These are phyloP conservation scores for Penicillium samsonianum DNA, from an alignment of 495 filamentous ascomycete species.

Conservation along the genomic window DNA sequence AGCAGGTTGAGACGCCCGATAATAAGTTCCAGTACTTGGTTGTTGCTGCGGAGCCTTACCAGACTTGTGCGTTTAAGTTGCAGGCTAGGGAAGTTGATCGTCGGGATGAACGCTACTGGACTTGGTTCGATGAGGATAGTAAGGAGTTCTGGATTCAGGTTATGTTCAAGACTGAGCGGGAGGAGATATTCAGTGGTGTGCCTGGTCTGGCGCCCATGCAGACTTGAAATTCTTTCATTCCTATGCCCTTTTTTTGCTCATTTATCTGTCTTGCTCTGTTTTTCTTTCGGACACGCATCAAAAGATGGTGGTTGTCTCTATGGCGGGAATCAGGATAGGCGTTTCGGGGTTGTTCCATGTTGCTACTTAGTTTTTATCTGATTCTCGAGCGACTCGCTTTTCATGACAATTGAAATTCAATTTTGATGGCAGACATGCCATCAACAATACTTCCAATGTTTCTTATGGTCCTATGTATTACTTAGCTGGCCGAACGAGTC, in stretches of 20 bases:
- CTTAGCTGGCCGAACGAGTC: neutral
- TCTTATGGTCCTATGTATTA: neutral
- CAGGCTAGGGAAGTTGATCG: slow-evolving; percentile 94
- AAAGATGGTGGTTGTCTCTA: too few relatives aligned
- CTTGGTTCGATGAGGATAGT: slow-evolving; percentile 91
- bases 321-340: slow-evolving; percentile 22
- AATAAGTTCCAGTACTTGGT: slow-evolving; percentile 92
- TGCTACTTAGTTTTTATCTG: slow-evolving; percentile 10
- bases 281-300: slow-evolving; percentile 3
- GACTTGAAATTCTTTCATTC: slow-evolving; percentile 17
- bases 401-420: too few relatives aligned
- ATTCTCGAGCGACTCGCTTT: slow-evolving; percentile 20
- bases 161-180: slow-evolving; percentile 97
- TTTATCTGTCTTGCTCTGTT: slow-evolving; percentile 1
- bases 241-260: neutral
- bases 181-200: slow-evolving; percentile 92
- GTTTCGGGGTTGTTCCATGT: slow-evolving; percentile 24
- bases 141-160: slow-evolving; percentile 99
- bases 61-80: slow-evolving; percentile 94
- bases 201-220: slow-evolving; percentile 76
- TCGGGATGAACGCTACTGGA: slow-evolving; percentile 82
- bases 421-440: too few relatives aligned
- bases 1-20: slow-evolving; percentile 93
- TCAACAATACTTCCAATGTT: neutral
- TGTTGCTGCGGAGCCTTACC: slow-evolving; percentile 95